phyloP scores from a whole-genome alignment of 345 rosid species.

The Arabidopsis thaliana region DNA sequence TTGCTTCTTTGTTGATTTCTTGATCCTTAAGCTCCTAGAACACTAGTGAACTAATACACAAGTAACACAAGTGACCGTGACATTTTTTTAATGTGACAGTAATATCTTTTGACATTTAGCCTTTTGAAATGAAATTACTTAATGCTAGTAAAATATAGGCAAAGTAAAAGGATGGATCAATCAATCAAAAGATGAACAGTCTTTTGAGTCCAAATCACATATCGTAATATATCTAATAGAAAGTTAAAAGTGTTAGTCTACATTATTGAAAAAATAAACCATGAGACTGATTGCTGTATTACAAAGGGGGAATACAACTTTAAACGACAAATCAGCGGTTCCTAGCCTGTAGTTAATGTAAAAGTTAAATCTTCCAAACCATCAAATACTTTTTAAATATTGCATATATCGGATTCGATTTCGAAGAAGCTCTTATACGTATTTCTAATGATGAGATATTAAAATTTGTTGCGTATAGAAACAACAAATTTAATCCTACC shows the following conservation, averaged over 20 bases:
- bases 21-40: neutral
- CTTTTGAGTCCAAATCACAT: neutral
- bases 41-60: conserved; percentile 2
- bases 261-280: neutral
- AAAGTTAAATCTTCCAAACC: conserved; percentile 8
- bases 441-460: neutral
- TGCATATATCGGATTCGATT: neutral
- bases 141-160: conserved; percentile 4
- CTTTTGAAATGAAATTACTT: neutral
- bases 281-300: conserved; percentile 1
- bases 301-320: neutral
- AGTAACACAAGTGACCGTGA: neutral
- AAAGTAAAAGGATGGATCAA: conserved; percentile 11
- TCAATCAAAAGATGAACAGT: conserved; percentile 15
- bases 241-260: neutral
- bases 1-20: conserved; percentile 9
- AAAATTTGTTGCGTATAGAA: neutral
- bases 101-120: neutral
- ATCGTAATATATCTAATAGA: neutral
- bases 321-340: neutral
- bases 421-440: neutral
- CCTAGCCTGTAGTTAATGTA: neutral
- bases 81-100: too few relatives aligned
- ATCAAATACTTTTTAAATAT: neutral
- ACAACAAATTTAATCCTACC: neutral